Base-by-base conservation (phyloP, 371 early-diverging fungal species). In the Actinomortierella wolfii region DNA sequence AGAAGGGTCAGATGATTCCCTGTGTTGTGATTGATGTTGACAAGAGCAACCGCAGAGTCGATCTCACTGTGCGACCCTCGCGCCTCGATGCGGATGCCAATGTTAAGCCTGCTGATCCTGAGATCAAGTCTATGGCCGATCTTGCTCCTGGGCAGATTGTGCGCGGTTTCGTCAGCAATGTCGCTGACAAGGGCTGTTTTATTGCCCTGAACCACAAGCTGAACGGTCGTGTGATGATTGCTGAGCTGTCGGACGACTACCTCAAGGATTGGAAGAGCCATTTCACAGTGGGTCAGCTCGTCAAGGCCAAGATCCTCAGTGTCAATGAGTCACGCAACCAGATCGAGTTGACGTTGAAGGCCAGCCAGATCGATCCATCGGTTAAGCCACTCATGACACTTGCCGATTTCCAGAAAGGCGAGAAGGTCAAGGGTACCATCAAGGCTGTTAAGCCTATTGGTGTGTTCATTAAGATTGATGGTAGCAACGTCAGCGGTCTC, bases 181-280 rank as follows among this genome's bases (percentile, higher is more conserved):
- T 94, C 24, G 80, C 87, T 11, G 82, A 89, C 25, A 81, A 81
- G 39, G 96, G 96, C 58, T 78, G 86, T 39, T 94, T 94, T 76
- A 83, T 97, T 29, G 62, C 80, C n/a, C 62, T 94, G 21, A 85
- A 85, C 40, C 85, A 83, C 46, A 63, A 78, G 17, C 53, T 92
- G 42, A 75, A 76, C 54, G 97, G 85, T 17, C 87, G 94, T 56
- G 92, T 94, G 50, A 89, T 92, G 79, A 93, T 96, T 73, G 82
- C 86, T 45, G 90, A 95, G 61, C 59, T 97, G n/a, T 89, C 89
- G 0, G 96, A 97, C 76, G 89, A 86, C 39, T 94, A 81, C 64
- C 80, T 96, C 29, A 89, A 90, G 66, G 92, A 96, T 54, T 92
- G 94, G 86, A 86, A 90, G 76, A 59, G 62, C 28, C 76, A 83